phyloP scores from a whole-genome alignment of 768 basidiomycete species.

The Multifurca ochricompacta region DNA sequence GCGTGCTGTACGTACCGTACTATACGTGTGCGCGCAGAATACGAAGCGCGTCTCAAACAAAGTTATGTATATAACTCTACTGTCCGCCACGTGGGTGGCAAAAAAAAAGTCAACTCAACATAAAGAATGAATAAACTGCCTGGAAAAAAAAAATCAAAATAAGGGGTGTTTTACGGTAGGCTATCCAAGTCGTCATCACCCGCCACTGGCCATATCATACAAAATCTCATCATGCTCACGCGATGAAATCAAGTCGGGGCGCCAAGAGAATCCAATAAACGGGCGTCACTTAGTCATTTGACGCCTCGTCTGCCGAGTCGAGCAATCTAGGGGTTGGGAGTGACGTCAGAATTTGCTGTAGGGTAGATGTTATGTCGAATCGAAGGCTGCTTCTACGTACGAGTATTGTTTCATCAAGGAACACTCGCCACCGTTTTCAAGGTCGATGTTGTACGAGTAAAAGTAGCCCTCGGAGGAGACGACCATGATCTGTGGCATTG shows the following conservation, averaged over 20 bases:
- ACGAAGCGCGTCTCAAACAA: no score
- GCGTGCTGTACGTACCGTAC: no score
- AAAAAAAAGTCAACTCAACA: no score
- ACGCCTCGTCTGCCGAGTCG: conserved; percentile 24
- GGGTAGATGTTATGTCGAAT: no score
- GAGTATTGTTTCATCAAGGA: conserved; percentile 91
- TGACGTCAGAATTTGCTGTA: background rate
- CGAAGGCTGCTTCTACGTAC: no score
- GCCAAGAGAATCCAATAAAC: background rate
- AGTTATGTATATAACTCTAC: no score
- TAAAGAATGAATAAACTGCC: conserved; percentile 3
- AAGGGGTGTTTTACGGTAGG: conserved; percentile 1
- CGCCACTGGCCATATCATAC: conserved; percentile 7
- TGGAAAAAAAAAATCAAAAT: conserved; percentile 9
- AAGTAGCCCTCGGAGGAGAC: conserved; percentile 93
- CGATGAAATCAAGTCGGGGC: background rate
- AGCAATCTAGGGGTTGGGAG: conserved; percentile 22
- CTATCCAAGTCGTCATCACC: background rate
- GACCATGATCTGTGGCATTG: conserved; percentile 95
- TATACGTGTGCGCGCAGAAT: no score
- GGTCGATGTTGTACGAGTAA: conserved; percentile 91
- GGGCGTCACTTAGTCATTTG: conserved; percentile 10
- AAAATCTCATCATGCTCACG: no score
- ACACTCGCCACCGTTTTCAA: conserved; percentile 95
- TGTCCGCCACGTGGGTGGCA: no score